phyloP scores from a whole-genome alignment of 2,329 filamentous ascomycete genomes.

The Fusarium abutilonis region DNA sequence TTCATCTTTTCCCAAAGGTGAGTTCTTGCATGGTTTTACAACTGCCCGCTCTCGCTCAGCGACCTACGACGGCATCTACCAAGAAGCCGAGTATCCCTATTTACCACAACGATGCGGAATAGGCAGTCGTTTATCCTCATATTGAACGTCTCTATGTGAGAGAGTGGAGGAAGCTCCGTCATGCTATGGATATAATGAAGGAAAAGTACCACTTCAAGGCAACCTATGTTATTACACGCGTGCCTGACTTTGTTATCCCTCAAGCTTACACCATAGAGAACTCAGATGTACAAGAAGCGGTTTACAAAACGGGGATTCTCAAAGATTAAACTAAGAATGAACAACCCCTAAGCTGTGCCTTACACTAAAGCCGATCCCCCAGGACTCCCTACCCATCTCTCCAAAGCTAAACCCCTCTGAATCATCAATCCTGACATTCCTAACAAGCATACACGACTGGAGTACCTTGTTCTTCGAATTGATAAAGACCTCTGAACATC shows the following conservation, averaged over 20 bases:
- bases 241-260: not conserved
- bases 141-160: constrained; percentile 14
- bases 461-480: constrained; percentile 12
- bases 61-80: not conserved
- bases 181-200: constrained; percentile 28
- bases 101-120: constrained; percentile 19
- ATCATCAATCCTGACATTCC: constrained; percentile 5
- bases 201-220: constrained; percentile 24
- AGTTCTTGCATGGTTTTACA: constrained; percentile 5
- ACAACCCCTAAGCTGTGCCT: too few species aligned
- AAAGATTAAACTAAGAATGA: constrained; percentile 13
- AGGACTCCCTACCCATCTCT: not conserved
- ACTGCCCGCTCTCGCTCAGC: not conserved
- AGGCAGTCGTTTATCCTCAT: constrained; percentile 7
- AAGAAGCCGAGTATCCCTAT: not conserved
- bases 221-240: constrained; percentile 2
- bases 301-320: constrained; percentile 29
- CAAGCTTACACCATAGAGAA: not conserved
- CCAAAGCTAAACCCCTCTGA: constrained; percentile 1
- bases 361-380: not conserved
- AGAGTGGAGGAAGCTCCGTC: constrained; percentile 18
- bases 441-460: constrained; percentile 19
- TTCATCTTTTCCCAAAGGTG: not conserved
- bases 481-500: not conserved
- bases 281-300: constrained; percentile 28